These are phyloP conservation scores for Myxozyma neglecta DNA, from an alignment of 805 yeast species.

Conservation along the genomic window DNA sequence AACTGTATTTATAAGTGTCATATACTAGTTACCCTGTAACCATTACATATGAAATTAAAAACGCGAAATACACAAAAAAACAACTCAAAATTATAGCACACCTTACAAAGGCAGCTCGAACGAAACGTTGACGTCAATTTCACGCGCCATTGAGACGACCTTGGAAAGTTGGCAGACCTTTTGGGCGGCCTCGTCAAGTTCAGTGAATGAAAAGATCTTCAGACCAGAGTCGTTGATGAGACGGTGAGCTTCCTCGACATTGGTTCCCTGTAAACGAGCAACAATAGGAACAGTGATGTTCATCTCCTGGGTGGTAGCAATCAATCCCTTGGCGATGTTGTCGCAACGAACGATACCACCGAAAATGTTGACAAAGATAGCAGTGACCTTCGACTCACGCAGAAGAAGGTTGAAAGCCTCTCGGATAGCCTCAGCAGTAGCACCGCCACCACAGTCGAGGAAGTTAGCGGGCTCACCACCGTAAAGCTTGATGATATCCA, in stretches of 20 bases:
- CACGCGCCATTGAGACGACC: slow-evolving; percentile 50
- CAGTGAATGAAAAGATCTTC: slow-evolving; percentile 86
- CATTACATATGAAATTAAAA: background rate
- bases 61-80: background rate
- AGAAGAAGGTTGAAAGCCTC: slow-evolving; percentile 92
- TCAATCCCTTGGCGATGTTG: slow-evolving; percentile 95
- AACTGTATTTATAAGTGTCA: background rate
- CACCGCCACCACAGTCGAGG: slow-evolving; percentile 99
- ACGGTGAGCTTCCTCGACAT: slow-evolving; percentile 82
- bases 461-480: slow-evolving; percentile 99
- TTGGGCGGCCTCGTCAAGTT: slow-evolving; percentile 96
- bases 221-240: slow-evolving; percentile 85
- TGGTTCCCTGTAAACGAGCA: slow-evolving; percentile 98
- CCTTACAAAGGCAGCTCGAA: slow-evolving; percentile 49
- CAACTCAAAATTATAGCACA: background rate
- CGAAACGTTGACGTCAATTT: slow-evolving; percentile 51
- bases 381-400: slow-evolving; percentile 83
- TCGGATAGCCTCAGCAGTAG: slow-evolving; percentile 97
- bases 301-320: slow-evolving; percentile 90
- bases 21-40: background rate
- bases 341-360: slow-evolving; percentile 99
- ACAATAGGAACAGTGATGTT: slow-evolving; percentile 91
- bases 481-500: slow-evolving; percentile 97
- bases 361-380: slow-evolving; percentile 96
- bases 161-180: slow-evolving; percentile 78